phyloP scores from a whole-genome alignment of 129 eudicot genomes.

The Flaveria bidentis region DNA sequence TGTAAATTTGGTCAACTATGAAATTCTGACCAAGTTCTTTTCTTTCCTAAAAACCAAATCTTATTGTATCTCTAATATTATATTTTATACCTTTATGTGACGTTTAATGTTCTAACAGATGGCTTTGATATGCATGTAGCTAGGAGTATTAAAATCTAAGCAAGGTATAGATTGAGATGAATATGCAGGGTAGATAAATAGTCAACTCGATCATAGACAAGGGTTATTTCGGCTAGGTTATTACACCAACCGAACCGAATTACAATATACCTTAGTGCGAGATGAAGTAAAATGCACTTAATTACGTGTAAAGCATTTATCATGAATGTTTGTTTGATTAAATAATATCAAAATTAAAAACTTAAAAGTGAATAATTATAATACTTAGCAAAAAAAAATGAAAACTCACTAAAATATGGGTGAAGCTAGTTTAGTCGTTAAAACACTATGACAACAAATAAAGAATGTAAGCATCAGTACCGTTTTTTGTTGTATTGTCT shows the following conservation, averaged over 20 bases:
- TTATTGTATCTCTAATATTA: background rate
- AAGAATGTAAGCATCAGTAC: too few relatives aligned
- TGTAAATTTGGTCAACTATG: background rate
- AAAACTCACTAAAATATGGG: too few relatives aligned
- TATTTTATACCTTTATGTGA: background rate
- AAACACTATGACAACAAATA: too few relatives aligned
- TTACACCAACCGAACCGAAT: too few relatives aligned
- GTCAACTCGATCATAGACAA: background rate
- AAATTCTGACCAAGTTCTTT: background rate
- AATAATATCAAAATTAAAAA: background rate
- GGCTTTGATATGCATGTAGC: background rate
- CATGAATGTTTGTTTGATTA: too few relatives aligned
- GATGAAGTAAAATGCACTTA: too few relatives aligned
- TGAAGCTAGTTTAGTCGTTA: too few relatives aligned
- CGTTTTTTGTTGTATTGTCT: too few relatives aligned
- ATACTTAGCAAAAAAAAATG: too few relatives aligned
- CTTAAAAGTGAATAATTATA: too few relatives aligned
- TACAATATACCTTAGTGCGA: too few relatives aligned
- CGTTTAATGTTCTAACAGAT: background rate
- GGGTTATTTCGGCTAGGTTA: background rate
- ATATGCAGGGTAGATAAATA: background rate
- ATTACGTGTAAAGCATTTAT: too few relatives aligned
- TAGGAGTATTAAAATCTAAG: background rate
- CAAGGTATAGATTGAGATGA: background rate
- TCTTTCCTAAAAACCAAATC: background rate